A percentile compares a stretch with the other conserved stretches of the same genome.
phyloP scores from a whole-genome alignment of 2,329 filamentous ascomycete genomes.

The Colletotrichum nymphaeae region DNA sequence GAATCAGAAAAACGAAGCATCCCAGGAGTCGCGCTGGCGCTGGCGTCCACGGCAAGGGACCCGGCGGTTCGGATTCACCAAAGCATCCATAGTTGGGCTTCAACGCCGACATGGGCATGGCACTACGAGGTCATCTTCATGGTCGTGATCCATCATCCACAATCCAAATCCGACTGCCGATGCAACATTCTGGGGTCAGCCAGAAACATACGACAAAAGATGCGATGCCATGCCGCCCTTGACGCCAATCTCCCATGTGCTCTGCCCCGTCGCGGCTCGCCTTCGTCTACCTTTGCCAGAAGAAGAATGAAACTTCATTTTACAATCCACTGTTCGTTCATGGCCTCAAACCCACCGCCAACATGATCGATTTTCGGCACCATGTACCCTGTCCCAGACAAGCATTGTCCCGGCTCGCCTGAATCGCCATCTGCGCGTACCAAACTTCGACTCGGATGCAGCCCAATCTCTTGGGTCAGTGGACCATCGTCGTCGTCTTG shows the following conservation, averaged over 20 bases:
- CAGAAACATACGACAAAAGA: neutral
- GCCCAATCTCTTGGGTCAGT: neutral
- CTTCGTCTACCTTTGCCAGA: neutral
- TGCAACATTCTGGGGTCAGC: neutral
- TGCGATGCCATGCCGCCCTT: neutral
- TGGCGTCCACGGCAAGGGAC: constrained; percentile 6
- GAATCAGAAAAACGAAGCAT: constrained; percentile 19
- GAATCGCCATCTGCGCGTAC: neutral
- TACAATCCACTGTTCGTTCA: neutral
- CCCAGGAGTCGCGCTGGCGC: neutral
- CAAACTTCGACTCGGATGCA: neutral
- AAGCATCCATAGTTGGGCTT: neutral
- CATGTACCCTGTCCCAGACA: neutral
- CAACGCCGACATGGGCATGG: neutral
- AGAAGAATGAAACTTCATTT: neutral
- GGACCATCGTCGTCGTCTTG: neutral
- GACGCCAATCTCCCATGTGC: neutral
- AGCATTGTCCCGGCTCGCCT: neutral
- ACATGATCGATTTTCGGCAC: neutral
- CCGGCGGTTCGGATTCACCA: constrained; percentile 9
- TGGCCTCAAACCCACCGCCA: neutral
- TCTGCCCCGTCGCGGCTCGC: neutral
- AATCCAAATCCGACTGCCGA: neutral
- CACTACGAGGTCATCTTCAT: neutral
- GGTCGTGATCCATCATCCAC: neutral